These are phyloP conservation scores for Glarea lozoyensis DNA, from an alignment of 495 filamentous ascomycete species.

Conservation along the genomic window DNA sequence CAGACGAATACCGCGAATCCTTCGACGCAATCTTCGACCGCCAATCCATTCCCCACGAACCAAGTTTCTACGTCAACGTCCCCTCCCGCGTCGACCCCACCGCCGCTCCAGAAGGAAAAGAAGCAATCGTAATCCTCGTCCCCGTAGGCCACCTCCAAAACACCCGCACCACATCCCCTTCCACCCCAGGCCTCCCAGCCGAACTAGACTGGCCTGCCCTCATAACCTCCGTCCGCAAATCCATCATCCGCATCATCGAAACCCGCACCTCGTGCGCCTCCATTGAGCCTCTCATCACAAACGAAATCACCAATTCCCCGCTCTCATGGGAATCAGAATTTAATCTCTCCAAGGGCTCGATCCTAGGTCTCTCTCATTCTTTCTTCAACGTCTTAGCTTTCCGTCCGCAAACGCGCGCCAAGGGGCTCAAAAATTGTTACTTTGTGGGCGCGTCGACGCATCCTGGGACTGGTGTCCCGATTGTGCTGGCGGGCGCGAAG, in stretches of 20 bases:
- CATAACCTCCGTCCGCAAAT: constrained; percentile 38
- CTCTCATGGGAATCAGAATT: constrained; percentile 49
- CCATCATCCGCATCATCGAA: constrained; percentile 45
- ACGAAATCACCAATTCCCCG: constrained; percentile 55
- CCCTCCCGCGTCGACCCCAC: constrained; percentile 54
- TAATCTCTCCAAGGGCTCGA: constrained; percentile 63
- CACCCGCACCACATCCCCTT: constrained; percentile 4
- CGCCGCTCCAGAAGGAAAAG: constrained; percentile 53
- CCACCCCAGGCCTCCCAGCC: constrained; percentile 21
- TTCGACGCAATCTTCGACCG: constrained; percentile 65
- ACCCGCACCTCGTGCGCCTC: constrained; percentile 39
- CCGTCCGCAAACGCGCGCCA: constrained; percentile 40
- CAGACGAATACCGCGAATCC: constrained; percentile 54
- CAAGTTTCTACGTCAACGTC: constrained; percentile 68
- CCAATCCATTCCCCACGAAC: constrained; percentile 51
- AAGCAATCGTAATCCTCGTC: constrained; percentile 55
- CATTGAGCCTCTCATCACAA: constrained; percentile 36
- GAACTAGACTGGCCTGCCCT: constrained; percentile 49
- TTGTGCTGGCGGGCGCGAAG: constrained; percentile 54
- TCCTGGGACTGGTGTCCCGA: constrained; percentile 65
- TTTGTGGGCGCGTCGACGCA: constrained; percentile 66
- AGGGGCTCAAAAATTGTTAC: constrained; percentile 31
- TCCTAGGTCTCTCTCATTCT: constrained; percentile 55
- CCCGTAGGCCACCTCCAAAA: constrained; percentile 51
- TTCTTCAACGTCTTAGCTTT: constrained; percentile 67